Conservation (phyloP, 306 rosid genomes). For the Ochetophila trinervis region DNA sequence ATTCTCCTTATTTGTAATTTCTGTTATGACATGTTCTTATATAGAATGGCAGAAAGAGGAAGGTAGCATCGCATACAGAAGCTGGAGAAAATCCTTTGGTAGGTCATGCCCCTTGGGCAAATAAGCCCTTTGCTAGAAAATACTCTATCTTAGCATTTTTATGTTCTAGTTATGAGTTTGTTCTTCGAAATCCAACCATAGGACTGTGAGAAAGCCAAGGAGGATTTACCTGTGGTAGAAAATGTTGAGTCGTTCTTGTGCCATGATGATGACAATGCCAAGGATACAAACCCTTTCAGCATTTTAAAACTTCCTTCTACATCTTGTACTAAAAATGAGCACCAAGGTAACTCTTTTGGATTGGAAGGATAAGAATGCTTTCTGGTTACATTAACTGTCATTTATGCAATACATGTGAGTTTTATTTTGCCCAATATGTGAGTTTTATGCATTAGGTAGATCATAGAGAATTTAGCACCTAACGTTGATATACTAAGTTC, state of each 20-base stretch:
- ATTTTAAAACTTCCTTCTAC: slow-evolving; percentile 33
- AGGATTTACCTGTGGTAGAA: slow-evolving; percentile 23
- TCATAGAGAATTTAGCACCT: neutral
- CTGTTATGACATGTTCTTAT: slow-evolving; percentile 2
- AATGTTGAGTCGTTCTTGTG: slow-evolving; percentile 39
- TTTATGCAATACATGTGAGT: neutral
- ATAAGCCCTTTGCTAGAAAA: neutral
- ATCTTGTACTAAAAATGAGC: slow-evolving; percentile 18
- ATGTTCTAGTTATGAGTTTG: slow-evolving; percentile 20
- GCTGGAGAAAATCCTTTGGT: slow-evolving; percentile 29
- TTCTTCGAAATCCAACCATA: slow-evolving; percentile 24
- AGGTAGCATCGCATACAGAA: slow-evolving; percentile 14
- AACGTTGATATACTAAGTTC: neutral
- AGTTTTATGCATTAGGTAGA: neutral
- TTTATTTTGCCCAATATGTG: neutral
- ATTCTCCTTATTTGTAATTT: slow-evolving; percentile 5
- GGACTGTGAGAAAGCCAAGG: slow-evolving; percentile 28
- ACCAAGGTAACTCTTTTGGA: slow-evolving; percentile 33
- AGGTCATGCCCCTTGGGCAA: slow-evolving; percentile 18
- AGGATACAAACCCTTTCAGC: slow-evolving; percentile 32
- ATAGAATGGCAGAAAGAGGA: slow-evolving; percentile 38
- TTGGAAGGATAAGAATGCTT: neutral
- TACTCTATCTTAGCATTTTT: slow-evolving; percentile 12
- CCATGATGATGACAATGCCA: slow-evolving; percentile 37
- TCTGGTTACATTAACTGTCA: neutral